Evolutionary conservation across 129 eudicot species (phyloP).

Genomic region (Flaveria trinervia): DNA sequence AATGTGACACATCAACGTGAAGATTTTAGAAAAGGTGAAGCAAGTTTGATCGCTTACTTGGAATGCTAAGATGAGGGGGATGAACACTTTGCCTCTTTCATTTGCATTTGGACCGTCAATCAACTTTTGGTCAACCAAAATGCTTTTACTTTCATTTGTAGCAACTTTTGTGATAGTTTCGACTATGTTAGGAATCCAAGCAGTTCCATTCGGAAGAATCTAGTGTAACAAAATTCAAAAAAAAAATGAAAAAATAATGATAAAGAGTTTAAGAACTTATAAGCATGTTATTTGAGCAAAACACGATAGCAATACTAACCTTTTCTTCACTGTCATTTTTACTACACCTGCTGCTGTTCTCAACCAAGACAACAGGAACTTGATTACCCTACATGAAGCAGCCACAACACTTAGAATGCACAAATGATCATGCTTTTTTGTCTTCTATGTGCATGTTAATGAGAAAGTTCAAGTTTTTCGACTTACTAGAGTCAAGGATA

Average conservation of each 20-base stretch:
- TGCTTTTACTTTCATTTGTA: conserved; percentile 60
- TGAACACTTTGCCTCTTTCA: conserved; percentile 58
- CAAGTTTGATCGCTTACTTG: conserved; percentile 52
- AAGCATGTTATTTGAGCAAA: neutral
- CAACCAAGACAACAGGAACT: conserved; percentile 85
- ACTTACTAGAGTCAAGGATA: neutral
- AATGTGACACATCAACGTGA: neutral
- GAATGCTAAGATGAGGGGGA: conserved; percentile 63
- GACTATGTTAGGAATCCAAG: conserved; percentile 85
- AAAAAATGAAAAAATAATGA: neutral
- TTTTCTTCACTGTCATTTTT: conserved; percentile 86
- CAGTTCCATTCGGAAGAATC: conserved; percentile 83
- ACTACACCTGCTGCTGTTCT: conserved; percentile 90
- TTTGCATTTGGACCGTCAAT: conserved; percentile 93
- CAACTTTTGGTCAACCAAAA: conserved; percentile 79
- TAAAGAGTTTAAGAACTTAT: neutral
- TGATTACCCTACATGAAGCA: conserved; percentile 45
- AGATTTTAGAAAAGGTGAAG: neutral
- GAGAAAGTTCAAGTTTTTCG: neutral
- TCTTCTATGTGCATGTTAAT: neutral
- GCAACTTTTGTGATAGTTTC: conserved; percentile 64
- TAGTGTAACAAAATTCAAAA: conserved; percentile 14
- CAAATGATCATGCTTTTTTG: neutral
- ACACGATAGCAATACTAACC: conserved; percentile 36
- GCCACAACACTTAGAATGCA: conserved; percentile 15